Percentiles rank a stretch among this genome's conserved stretches.
Evolutionary conservation across 2,329 filamentous ascomycete species (phyloP).

Genomic region (Blastomyces gilchristii): DNA sequence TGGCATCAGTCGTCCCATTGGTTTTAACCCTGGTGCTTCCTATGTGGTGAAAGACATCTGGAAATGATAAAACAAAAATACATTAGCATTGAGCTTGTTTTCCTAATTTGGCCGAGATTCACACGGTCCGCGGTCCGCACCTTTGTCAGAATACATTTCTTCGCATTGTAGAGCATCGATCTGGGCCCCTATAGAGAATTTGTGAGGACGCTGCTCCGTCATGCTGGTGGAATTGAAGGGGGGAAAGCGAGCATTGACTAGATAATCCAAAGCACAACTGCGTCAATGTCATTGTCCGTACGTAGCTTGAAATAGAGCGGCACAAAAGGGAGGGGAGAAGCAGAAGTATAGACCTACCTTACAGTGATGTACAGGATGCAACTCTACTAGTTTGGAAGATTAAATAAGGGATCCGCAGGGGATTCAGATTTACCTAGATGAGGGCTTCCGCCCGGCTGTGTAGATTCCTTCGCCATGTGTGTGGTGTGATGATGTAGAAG

Average conservation of each 20-base stretch:
- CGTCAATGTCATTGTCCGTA: slow-evolving; percentile 3
- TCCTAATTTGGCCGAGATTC: not conserved
- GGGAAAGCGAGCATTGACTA: not conserved
- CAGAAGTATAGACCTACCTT: not conserved
- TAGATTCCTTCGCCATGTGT: slow-evolving; percentile 6
- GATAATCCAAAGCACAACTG: not conserved
- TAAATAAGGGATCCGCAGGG: not conserved
- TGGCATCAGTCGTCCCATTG: slow-evolving; percentile 41
- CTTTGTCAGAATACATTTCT: slow-evolving; percentile 7
- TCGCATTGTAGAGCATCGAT: not conserved
- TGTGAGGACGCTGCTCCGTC: slow-evolving; percentile 1
- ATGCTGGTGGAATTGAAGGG: not conserved
- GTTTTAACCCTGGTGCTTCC: slow-evolving; percentile 18
- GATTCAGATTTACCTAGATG: slow-evolving; percentile 3
- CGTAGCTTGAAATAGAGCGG: not conserved
- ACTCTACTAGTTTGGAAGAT: not conserved
- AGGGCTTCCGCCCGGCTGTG: slow-evolving; percentile 3
- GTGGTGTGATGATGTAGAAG: not conserved
- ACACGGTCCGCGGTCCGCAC: slow-evolving; percentile 1
- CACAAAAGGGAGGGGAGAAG: not conserved
- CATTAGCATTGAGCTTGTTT: not conserved
- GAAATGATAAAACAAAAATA: not conserved
- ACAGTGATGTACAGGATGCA: not conserved
- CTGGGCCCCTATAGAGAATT: not conserved
- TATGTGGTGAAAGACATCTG: not conserved